Percentiles rank a stretch among this genome's conserved stretches.
Conservation (phyloP, 345 rosid species). For the Laguncularia racemosa region DNA sequence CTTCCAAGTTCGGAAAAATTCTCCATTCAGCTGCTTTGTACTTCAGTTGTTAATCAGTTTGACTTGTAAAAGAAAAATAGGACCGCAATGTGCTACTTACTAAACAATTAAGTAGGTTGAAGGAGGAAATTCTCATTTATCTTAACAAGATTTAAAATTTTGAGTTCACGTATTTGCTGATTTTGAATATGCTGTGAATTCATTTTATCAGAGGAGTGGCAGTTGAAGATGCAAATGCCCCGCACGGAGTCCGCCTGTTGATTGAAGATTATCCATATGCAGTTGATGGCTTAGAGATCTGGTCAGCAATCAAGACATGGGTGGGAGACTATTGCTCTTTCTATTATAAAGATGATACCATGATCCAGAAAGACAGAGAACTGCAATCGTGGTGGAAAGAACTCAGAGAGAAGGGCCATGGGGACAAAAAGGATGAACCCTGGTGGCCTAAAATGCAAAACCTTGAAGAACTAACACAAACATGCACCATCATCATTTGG, state of each 20-base stretch:
- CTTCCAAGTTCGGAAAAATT: too few species aligned
- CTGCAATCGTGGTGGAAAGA: conserved; percentile 46
- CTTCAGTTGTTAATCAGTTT: too few species aligned
- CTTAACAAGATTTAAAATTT: background rate
- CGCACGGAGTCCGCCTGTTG: conserved; percentile 22
- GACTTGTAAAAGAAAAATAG: too few species aligned
- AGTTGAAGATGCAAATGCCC: conserved; percentile 21
- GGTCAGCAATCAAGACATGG: conserved; percentile 39
- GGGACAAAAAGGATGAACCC: conserved; percentile 28
- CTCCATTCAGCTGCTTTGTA: too few species aligned
- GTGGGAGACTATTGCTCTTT: conserved; percentile 28
- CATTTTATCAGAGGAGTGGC: conserved; percentile 33
- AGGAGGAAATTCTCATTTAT: too few species aligned
- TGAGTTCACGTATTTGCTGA: background rate
- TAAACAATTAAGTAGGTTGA: too few species aligned
- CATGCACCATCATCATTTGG: conserved; percentile 36
- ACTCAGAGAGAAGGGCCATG: conserved; percentile 29
- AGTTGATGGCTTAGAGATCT: conserved; percentile 41
- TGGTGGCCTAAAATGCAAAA: conserved; percentile 43
- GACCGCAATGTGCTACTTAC: too few species aligned
- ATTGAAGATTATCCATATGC: conserved; percentile 38
- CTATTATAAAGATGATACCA: conserved; percentile 26
- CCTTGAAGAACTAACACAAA: conserved; percentile 21
- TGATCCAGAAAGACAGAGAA: conserved; percentile 22
- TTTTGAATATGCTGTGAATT: too few species aligned